These are phyloP conservation scores for Termitomyces sp. DNA, from an alignment of 768 basidiomycete species.

Conservation along the genomic window DNA sequence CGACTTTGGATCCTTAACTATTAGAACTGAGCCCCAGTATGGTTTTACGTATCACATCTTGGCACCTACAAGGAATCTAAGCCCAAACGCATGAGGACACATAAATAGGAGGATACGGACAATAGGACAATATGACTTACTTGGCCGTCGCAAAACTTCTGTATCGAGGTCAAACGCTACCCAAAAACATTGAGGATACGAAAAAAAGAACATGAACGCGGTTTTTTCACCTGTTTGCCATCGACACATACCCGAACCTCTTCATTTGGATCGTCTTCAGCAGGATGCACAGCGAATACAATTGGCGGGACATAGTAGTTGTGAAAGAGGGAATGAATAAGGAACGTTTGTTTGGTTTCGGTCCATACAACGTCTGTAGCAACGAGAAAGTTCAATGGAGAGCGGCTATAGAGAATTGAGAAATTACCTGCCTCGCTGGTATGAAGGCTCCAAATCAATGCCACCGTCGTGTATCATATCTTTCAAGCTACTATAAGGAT, in stretches of 20 bases:
- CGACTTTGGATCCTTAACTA: slow-evolving; percentile 51
- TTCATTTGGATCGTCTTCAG: slow-evolving; percentile 43
- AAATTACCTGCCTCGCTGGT: slow-evolving; percentile 55
- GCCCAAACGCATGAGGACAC: background rate
- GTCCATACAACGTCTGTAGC: slow-evolving; percentile 74
- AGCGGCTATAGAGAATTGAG: background rate
- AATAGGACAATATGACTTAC: slow-evolving; percentile 26
- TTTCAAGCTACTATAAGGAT: slow-evolving; percentile 17
- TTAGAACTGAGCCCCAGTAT: background rate
- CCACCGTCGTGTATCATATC: slow-evolving; percentile 62
- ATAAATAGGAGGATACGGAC: slow-evolving; percentile 3
- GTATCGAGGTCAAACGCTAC: slow-evolving; percentile 71
- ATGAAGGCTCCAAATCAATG: slow-evolving; percentile 66
- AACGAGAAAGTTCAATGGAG: background rate
- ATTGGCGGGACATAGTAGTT: slow-evolving; percentile 79
- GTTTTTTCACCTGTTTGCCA: slow-evolving; percentile 67
- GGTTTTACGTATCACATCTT: background rate
- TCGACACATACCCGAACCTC: slow-evolving; percentile 66
- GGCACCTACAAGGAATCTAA: slow-evolving; percentile 17
- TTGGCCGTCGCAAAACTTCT: slow-evolving; percentile 68
- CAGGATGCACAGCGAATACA: slow-evolving; percentile 55
- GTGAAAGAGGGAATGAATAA: slow-evolving; percentile 74
- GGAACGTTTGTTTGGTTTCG: slow-evolving; percentile 56
- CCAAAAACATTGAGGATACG: slow-evolving; percentile 2
- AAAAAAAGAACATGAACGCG: slow-evolving; percentile 23